Base-by-base conservation (phyloP, 352 stramenopile species). In the Lagenidium sp. region DNA sequence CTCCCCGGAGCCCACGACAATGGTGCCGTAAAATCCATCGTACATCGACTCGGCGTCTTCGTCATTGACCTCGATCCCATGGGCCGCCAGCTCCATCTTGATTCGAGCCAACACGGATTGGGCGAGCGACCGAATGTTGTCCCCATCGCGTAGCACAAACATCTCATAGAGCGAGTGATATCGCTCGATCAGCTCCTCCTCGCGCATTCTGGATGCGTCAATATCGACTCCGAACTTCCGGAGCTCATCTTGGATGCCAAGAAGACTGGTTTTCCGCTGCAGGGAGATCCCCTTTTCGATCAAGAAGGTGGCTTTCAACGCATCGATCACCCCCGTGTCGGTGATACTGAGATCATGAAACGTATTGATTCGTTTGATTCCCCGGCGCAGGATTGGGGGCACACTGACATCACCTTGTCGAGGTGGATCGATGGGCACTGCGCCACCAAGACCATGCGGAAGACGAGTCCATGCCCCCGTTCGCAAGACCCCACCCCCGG, bases 231-330 rank as follows among this genome's bases (percentile, higher is more conserved):
- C 70, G 50, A 87, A 86, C 39, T 86, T 87, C 11, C 39, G 19
- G 5, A 90, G 44, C 41, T 90, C 75, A 0, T 44, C 43, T 4
- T 60, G 52, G 36, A 90, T 65, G 1, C 47, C 45, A 3, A 45
- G 29, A 1, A 61, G 40, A 13, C 66, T 59, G 4, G 52, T 67
- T 44, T 82, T 63, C 16, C 66, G 44, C 26, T 80, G 57, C 35
- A 85, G 68, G 1, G 65, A 82, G 38, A 90, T 86, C 23, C 51
- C 54, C 37, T 85, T 86, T 28, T 85, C 78, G 30, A 83, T 73
- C 16, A 90, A 36, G 40, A 86, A 88, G 10, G 63, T 62, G 0
- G 68, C 58, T 15, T 73, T 71, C 6, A 87, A 47, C 12, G 68
- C 62, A 34, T 84, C 76, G 24, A 87, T 69, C 13, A 82, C 44